Conservation (phyloP, 169 alveolate genomes). For the Theileria parva region DNA sequence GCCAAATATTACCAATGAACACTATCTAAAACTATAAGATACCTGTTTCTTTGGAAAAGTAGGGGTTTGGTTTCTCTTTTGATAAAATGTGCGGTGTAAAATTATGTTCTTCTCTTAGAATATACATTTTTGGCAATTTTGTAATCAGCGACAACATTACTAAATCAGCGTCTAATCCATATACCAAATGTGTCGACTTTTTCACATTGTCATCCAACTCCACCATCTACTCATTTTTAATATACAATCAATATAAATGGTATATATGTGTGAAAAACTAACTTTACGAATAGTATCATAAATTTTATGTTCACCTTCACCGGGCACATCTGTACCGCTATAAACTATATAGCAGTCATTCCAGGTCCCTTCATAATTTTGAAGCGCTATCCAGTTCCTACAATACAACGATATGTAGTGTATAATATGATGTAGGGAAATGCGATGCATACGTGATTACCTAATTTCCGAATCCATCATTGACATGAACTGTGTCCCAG, state of each 20-base stretch:
- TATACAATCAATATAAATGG: slow-evolving; percentile 1
- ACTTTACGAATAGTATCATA: slow-evolving; percentile 82
- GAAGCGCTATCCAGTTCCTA: slow-evolving; percentile 65
- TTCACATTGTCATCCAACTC: slow-evolving; percentile 27
- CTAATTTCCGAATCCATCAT: slow-evolving; percentile 77
- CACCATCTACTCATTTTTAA: slow-evolving; percentile 21
- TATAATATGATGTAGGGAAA: slow-evolving; percentile 72
- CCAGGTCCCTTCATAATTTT: slow-evolving; percentile 54
- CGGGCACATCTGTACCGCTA: slow-evolving; percentile 96
- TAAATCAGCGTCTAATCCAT: slow-evolving; percentile 66
- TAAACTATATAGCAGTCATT: slow-evolving; percentile 87
- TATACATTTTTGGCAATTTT: slow-evolving; percentile 42
- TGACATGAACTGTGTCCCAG: slow-evolving; percentile 97
- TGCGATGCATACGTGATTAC: slow-evolving; percentile 79
- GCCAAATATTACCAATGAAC: neutral
- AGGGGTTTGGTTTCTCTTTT: slow-evolving; percentile 55
- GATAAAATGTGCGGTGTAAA: slow-evolving; percentile 59
- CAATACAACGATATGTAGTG: slow-evolving; percentile 77
- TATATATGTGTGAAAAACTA: neutral
- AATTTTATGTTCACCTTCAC: slow-evolving; percentile 99
- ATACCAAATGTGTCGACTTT: slow-evolving; percentile 46
- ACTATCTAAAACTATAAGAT: neutral
- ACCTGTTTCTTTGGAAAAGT: slow-evolving; percentile 52
- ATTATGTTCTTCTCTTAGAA: slow-evolving; percentile 53
- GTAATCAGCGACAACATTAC: slow-evolving; percentile 57